Evolutionary conservation across 2,329 filamentous ascomycete species (phyloP).

Genomic region (Aspergillus sp.): DNA sequence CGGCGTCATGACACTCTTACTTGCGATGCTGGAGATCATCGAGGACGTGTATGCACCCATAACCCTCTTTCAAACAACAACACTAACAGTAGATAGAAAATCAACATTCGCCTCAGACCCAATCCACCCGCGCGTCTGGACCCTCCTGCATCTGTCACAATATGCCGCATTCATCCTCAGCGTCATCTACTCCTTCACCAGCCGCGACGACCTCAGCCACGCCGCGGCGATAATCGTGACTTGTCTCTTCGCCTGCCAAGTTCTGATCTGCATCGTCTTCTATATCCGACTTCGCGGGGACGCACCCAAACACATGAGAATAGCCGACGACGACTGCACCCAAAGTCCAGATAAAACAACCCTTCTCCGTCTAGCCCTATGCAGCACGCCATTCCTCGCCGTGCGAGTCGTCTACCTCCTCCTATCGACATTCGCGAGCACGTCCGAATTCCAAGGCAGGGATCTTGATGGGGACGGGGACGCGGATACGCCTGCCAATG

Average conservation of each 20-base stretch:
- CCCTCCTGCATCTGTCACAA: background rate
- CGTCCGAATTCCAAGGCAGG: background rate
- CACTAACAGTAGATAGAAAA: background rate
- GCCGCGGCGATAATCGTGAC: background rate
- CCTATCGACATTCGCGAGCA: background rate
- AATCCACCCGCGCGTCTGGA: background rate
- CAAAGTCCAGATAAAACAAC: background rate
- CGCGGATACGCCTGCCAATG: background rate
- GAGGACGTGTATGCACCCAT: background rate
- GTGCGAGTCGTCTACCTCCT: background rate
- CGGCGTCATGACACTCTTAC: background rate
- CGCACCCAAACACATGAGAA: background rate
- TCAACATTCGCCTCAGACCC: background rate
- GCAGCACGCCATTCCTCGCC: background rate
- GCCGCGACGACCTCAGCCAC: background rate
- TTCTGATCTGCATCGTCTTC: background rate
- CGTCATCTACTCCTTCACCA: background rate
- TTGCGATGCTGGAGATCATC: background rate
- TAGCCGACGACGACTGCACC: background rate
- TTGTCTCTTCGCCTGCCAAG: background rate
- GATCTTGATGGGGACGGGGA: background rate
- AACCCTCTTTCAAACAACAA: background rate
- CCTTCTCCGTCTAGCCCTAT: background rate
- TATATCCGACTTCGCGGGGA: background rate
- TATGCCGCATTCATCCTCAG: background rate